phyloP scores from a whole-genome alignment of 208 protist genomes.

The Wallacemonas sp. region DNA sequence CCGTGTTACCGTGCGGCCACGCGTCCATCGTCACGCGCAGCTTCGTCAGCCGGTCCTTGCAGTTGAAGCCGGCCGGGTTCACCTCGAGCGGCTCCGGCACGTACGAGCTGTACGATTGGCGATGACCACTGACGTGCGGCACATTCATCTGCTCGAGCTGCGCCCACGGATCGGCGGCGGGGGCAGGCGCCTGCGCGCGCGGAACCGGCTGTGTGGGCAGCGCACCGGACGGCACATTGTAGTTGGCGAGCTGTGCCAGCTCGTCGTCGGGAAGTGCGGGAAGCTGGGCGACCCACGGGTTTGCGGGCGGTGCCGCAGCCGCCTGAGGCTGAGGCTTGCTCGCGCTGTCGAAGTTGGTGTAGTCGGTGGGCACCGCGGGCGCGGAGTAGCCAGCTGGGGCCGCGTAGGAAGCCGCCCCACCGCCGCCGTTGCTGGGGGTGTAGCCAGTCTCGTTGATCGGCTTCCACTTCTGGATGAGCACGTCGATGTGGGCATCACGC shows the following conservation, averaged over 20 bases:
- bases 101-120: neutral
- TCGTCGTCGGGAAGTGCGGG: constrained; percentile 57
- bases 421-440: constrained; percentile 13
- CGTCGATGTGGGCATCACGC: constrained; percentile 70
- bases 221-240: constrained; percentile 36
- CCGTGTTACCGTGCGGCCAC: constrained; percentile 54
- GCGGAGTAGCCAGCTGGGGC: neutral
- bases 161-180: constrained; percentile 29
- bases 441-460: constrained; percentile 11
- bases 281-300: constrained; percentile 29
- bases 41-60: constrained; percentile 39
- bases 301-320: neutral
- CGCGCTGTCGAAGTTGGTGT: neutral
- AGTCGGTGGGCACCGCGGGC: neutral
- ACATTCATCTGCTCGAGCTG: constrained; percentile 51
- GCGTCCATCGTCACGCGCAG: constrained; percentile 46
- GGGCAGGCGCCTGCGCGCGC: neutral
- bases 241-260: constrained; percentile 39
- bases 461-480: constrained; percentile 53
- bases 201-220: constrained; percentile 17
- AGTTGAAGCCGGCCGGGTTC: constrained; percentile 47
- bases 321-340: neutral
- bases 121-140: constrained; percentile 23
- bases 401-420: neutral
- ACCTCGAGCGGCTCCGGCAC: constrained; percentile 53